Percentiles rank a stretch among this genome's conserved stretches.
These are phyloP conservation scores for Claviceps cyperi DNA, from an alignment of 2,329 filamentous ascomycete species.

Conservation along the genomic window DNA sequence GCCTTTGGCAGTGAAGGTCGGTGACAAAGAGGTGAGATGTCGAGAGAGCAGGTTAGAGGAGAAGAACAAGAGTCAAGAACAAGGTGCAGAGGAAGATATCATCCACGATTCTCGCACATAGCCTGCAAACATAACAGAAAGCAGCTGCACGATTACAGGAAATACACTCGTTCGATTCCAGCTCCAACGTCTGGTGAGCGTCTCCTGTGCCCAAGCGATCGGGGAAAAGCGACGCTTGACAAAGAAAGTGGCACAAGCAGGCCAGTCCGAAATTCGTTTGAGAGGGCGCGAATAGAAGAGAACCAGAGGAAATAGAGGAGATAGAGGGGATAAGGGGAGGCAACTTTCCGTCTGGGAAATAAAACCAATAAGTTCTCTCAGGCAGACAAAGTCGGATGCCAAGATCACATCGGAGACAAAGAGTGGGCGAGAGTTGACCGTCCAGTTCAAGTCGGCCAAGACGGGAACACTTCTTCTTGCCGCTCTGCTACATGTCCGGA, in stretches of 20 bases:
- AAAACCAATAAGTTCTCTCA: too few relatives aligned
- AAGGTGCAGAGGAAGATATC: background rate
- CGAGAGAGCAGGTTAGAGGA: background rate
- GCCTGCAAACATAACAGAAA: background rate
- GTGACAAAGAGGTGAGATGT: background rate
- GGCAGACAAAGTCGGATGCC: background rate
- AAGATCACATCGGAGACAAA: background rate
- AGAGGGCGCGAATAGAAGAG: background rate
- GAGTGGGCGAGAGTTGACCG: background rate
- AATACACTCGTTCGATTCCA: background rate
- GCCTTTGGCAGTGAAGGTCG: background rate
- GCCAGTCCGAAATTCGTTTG: background rate
- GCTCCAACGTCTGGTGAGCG: background rate
- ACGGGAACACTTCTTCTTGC: background rate
- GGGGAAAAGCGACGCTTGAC: background rate
- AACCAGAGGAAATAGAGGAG: background rate
- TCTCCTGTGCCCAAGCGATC: background rate
- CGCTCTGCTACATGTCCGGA: constrained; percentile 1
- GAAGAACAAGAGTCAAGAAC: background rate
- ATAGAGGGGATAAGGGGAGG: background rate
- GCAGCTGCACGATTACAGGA: background rate
- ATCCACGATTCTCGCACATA: background rate
- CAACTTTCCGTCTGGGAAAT: background rate
- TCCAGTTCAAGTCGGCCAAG: background rate
- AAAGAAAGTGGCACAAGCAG: background rate